phyloP scores from a whole-genome alignment of 139 green algal species.

The Chlorella sp. region DNA sequence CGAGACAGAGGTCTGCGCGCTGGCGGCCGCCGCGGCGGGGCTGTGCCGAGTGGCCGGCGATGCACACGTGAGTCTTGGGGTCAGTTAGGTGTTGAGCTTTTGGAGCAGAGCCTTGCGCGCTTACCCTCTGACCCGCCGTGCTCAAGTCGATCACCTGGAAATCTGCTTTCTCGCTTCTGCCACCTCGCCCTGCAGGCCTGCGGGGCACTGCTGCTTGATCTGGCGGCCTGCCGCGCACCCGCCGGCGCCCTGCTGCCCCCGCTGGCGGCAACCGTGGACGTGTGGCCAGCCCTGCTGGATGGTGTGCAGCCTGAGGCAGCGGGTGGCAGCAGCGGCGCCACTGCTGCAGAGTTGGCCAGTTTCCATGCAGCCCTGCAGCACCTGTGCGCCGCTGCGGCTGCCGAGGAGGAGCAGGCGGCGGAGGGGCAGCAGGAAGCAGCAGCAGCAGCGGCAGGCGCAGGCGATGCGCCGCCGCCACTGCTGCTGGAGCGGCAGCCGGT shows the following conservation, averaged over 20 bases:
- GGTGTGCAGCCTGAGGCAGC: neutral
- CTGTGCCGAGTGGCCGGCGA: slow-evolving; percentile 13
- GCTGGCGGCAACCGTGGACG: slow-evolving; percentile 31
- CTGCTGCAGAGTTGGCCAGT: neutral
- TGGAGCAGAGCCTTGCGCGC: too few relatives aligned
- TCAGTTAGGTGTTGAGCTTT: neutral
- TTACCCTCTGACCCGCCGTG: neutral
- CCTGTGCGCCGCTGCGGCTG: neutral
- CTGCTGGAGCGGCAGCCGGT: slow-evolving; percentile 21
- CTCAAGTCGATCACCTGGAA: too few relatives aligned
- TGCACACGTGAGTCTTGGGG: neutral
- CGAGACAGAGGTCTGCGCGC: slow-evolving; percentile 36
- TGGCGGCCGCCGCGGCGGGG: slow-evolving; percentile 17
- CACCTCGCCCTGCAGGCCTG: slow-evolving; percentile 6
- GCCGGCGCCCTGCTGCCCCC: slow-evolving; percentile 19
- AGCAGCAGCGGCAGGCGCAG: neutral
- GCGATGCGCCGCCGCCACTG: neutral
- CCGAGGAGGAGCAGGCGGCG: neutral
- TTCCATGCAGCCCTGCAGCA: neutral
- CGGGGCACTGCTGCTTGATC: slow-evolving; percentile 1
- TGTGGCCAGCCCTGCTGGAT: slow-evolving; percentile 4
- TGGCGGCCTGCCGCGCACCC: neutral
- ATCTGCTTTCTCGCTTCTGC: neutral
- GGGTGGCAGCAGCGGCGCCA: neutral
- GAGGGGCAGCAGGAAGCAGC: neutral